These are phyloP conservation scores for Naganishia sp. DNA, from an alignment of 1,284 basidiomycete genomes.

Conservation along the genomic window DNA sequence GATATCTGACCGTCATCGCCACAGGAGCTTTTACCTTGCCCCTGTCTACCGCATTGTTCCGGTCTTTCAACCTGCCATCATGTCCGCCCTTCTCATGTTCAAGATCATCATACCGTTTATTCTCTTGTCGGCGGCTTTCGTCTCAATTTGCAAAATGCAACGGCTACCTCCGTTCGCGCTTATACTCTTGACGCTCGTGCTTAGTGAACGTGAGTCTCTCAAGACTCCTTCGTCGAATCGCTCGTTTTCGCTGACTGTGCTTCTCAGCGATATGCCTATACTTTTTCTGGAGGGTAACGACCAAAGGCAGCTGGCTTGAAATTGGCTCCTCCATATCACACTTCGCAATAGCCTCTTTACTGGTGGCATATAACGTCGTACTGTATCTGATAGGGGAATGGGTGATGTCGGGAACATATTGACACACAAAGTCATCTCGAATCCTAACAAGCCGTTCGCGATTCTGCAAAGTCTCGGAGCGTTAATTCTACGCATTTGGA, in stretches of 20 bases:
- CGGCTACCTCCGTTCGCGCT: constrained; percentile 72
- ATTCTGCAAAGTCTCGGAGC: too few species aligned
- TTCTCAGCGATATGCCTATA: constrained; percentile 69
- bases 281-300: constrained; percentile 81
- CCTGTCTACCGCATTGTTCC: constrained; percentile 87
- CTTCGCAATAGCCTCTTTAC: constrained; percentile 78
- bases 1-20: constrained; percentile 14
- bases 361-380: constrained; percentile 46
- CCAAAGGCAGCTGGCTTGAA: constrained; percentile 84
- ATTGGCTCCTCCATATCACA: constrained; percentile 87
- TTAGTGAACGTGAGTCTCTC: constrained; percentile 66
- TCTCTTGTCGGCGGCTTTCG: constrained; percentile 69
- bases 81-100: constrained; percentile 73
- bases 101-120: constrained; percentile 80
- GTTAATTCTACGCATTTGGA: too few species aligned
- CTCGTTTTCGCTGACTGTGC: not conserved
- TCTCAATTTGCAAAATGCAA: constrained; percentile 66
- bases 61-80: constrained; percentile 82
- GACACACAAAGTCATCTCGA: too few species aligned
- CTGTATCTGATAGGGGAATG: constrained; percentile 28
- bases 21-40: constrained; percentile 80
- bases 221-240: not conserved
- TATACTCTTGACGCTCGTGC: constrained; percentile 69
- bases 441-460: too few species aligned
- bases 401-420: constrained; percentile 25